Evolutionary conservation across 2,329 filamentous ascomycete genomes (phyloP), one percentile per base, ranked within the genome.

Genomic region (Botrytis paeoniae): DNA sequence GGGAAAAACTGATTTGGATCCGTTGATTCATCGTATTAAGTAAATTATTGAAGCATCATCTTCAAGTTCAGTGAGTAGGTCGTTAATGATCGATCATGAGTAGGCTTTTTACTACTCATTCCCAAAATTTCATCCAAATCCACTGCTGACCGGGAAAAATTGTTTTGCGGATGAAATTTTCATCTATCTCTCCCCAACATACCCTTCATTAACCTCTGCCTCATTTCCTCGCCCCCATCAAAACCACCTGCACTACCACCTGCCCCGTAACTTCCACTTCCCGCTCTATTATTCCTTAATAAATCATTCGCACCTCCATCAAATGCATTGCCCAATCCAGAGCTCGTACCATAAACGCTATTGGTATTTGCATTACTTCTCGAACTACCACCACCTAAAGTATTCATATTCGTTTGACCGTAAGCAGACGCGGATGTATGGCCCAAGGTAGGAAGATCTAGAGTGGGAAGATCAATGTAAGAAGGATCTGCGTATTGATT

Each of bases 391-490:
- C 71, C 29, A 59, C 74, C 25, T 62, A 51, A 39, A 59, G 69
- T 43, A 74, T 57, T 65, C 63, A 45, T 48, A 73, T 71, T 71
- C 59, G 65, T 74, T n/a, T 62, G 54, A 8, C 73, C 70, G 37
- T 64, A 69, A n/a, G 61, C 45, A 20, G 73, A 73, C 43, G 69
- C 72, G 18, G 75, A 75, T 16, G 73, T 73, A 64, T 80, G 78
- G 6, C 78, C 77, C 22, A 80, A 73, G 9, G 77, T 78, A 32
- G 65, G 65, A 57, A 68, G 61, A 22, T 81, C 79, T 0, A 80
- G 70, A 18, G 78, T 79, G 18, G 79, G 79, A 1, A 81, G 74
- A 66, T 81, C 79, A 35, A 80, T 75, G 60, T 77, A 80, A 9
- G 79, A 76, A 6, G 78, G 75, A 39, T 79, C 78, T 6, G 78